A percentile compares a stretch with the other conserved stretches of the same genome.
Evolutionary conservation across 2,329 filamentous ascomycete species (phyloP).

Genomic region (Pseudogymnoascus sp.): DNA sequence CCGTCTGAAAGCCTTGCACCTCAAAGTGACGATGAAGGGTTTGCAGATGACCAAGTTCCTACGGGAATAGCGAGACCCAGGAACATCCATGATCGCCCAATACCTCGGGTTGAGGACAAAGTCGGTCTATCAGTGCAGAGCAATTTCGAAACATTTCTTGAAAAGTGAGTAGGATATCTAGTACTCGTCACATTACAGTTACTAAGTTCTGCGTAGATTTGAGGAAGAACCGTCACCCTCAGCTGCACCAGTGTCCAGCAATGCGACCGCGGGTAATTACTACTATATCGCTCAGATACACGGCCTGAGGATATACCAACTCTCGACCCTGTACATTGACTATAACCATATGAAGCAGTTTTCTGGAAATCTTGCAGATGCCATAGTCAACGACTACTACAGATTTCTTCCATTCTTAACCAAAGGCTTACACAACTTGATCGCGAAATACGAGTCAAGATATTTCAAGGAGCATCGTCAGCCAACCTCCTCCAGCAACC

Average conservation of each 20-base stretch:
- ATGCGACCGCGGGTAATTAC: constrained; percentile 66
- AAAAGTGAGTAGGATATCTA: constrained; percentile 49
- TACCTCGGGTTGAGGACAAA: constrained; percentile 69
- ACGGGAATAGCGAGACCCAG: constrained; percentile 44
- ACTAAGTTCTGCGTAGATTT: constrained; percentile 42
- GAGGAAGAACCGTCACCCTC: constrained; percentile 62
- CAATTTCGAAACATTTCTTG: constrained; percentile 74
- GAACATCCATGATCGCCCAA: constrained; percentile 40
- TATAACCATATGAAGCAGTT: constrained; percentile 75
- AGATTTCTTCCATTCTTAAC: constrained; percentile 90
- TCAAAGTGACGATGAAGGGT: constrained; percentile 58
- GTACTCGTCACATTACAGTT: background rate
- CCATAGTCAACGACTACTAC: constrained; percentile 87
- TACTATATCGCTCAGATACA: constrained; percentile 81
- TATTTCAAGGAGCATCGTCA: constrained; percentile 93
- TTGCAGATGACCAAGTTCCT: constrained; percentile 59
- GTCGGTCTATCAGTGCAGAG: constrained; percentile 69
- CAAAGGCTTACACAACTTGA: constrained; percentile 82
- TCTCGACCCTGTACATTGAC: constrained; percentile 85
- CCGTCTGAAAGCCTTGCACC: constrained; percentile 56
- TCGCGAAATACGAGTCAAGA: constrained; percentile 86
- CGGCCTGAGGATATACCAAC: constrained; percentile 63
- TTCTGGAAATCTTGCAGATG: constrained; percentile 75
- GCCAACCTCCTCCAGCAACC: constrained; percentile 66
- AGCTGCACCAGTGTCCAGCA: constrained; percentile 57